A percentile compares a stretch with the other conserved stretches of the same genome.
These are phyloP conservation scores for Sporothrix brasiliensis DNA, from an alignment of 2,329 filamentous ascomycete genomes.

Conservation along the genomic window DNA sequence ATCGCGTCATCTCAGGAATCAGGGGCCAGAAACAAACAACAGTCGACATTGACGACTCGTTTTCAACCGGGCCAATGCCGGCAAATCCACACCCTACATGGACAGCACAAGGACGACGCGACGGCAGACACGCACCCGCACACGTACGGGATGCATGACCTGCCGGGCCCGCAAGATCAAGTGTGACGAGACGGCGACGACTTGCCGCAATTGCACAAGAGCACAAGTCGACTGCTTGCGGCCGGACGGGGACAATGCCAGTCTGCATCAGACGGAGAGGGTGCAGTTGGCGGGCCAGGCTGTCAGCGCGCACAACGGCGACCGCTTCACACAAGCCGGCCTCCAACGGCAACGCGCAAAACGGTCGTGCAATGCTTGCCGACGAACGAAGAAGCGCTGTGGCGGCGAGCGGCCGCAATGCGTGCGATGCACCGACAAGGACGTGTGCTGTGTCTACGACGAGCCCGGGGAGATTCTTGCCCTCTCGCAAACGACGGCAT, in stretches of 20 bases:
- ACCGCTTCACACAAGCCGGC: conserved; percentile 25
- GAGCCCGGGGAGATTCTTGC: neutral
- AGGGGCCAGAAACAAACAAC: too few species aligned
- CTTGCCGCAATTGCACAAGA: conserved; percentile 17
- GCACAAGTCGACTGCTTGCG: conserved; percentile 17
- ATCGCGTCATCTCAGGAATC: too few species aligned
- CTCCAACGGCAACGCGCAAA: conserved; percentile 9
- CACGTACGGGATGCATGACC: conserved; percentile 26
- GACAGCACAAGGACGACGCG: neutral
- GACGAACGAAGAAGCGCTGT: conserved; percentile 13
- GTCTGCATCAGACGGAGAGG: neutral
- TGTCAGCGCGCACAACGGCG: neutral
- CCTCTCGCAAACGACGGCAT: neutral
- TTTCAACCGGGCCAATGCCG: too few species aligned
- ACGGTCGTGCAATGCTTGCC: conserved; percentile 12
- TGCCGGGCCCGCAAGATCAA: conserved; percentile 29
- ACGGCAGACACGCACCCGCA: conserved; percentile 12
- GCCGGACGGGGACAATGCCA: neutral
- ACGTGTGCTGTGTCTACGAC: conserved; percentile 6
- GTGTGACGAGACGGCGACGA: conserved; percentile 16
- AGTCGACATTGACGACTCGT: too few species aligned
- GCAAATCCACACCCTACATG: neutral
- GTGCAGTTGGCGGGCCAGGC: neutral
- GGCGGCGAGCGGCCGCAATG: conserved; percentile 28
- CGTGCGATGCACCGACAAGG: neutral